phyloP scores from a whole-genome alignment of 805 yeast species.

The Saccharomyces paradoxus region DNA sequence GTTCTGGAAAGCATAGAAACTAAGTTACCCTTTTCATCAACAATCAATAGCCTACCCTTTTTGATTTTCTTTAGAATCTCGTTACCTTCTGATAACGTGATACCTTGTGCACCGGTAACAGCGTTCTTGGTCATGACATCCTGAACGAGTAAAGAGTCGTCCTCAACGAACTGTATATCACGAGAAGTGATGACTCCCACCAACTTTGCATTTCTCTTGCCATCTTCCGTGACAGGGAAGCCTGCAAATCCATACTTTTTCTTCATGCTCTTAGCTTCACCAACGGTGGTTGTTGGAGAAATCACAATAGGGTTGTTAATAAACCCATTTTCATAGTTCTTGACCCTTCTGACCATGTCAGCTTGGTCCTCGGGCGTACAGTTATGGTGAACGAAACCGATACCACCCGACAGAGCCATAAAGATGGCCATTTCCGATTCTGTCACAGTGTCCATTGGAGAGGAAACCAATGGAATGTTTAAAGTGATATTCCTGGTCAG shows the following conservation, averaged over 20 bases:
- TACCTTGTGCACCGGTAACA: constrained; percentile 76
- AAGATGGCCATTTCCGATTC: constrained; percentile 96
- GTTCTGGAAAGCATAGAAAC: constrained; percentile 89
- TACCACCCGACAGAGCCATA: constrained; percentile 97
- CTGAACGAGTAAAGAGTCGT: constrained; percentile 49
- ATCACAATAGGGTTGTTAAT: constrained; percentile 89
- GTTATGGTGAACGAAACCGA: constrained; percentile 97
- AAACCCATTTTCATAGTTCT: constrained; percentile 95
- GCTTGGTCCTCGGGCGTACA: constrained; percentile 96
- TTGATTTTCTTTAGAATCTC: constrained; percentile 78
- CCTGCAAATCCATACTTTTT: constrained; percentile 82
- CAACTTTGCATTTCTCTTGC: constrained; percentile 79
- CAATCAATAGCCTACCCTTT: constrained; percentile 34
- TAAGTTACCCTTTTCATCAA: constrained; percentile 66
- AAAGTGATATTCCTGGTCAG: constrained; percentile 44
- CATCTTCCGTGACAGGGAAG: constrained; percentile 95
- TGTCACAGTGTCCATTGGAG: constrained; percentile 99
- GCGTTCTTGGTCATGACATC: constrained; percentile 87
- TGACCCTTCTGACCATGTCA: constrained; percentile 93
- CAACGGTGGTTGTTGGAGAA: constrained; percentile 66
- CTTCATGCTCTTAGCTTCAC: constrained; percentile 68
- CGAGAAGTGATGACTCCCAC: constrained; percentile 94
- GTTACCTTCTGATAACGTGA: constrained; percentile 79
- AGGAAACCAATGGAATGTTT: constrained; percentile 82
- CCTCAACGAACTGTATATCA: constrained; percentile 91